Percentiles rank a stretch among this genome's conserved stretches.
Conservation (phyloP, 106 monocot species). For the Acorus calamus region DNA sequence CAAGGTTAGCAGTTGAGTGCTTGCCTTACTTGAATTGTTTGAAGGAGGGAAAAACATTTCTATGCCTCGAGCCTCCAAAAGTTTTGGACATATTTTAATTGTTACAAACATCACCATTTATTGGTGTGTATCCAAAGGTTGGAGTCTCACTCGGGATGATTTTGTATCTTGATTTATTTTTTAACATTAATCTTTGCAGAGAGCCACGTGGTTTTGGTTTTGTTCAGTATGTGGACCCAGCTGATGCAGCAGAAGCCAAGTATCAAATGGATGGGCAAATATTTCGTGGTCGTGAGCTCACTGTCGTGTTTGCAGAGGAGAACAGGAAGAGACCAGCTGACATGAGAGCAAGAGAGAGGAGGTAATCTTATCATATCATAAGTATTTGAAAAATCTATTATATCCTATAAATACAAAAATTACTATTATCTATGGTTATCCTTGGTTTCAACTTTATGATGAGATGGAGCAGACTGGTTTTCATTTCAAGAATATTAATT, state of each 20-base stretch:
- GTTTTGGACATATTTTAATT: neutral
- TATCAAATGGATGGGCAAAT: conserved; percentile 1
- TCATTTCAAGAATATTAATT: no score
- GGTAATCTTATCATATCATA: no score
- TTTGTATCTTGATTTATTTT: neutral
- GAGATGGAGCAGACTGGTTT: no score
- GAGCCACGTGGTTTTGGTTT: conserved; percentile 6
- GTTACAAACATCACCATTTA: no score
- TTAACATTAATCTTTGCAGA: neutral
- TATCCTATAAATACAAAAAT: no score
- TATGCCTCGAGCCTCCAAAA: neutral
- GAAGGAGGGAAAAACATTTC: neutral
- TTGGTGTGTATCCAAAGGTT: no score
- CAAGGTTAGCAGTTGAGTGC: neutral
- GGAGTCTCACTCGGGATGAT: no score
- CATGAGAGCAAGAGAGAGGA: conserved; percentile 2
- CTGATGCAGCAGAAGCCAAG: conserved; percentile 1
- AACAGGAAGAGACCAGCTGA: conserved; percentile 1
- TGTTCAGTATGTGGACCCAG: neutral
- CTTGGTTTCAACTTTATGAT: no score
- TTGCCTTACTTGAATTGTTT: conserved; percentile 1
- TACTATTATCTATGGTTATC: no score
- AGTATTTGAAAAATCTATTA: no score
- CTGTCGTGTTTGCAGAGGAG: conserved; percentile 3
- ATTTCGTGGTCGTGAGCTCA: conserved; percentile 1